A percentile compares a stretch with the other conserved stretches of the same genome.
Evolutionary conservation across 306 rosid species (phyloP).

Genomic region (Ammopiptanthus mongolicus): DNA sequence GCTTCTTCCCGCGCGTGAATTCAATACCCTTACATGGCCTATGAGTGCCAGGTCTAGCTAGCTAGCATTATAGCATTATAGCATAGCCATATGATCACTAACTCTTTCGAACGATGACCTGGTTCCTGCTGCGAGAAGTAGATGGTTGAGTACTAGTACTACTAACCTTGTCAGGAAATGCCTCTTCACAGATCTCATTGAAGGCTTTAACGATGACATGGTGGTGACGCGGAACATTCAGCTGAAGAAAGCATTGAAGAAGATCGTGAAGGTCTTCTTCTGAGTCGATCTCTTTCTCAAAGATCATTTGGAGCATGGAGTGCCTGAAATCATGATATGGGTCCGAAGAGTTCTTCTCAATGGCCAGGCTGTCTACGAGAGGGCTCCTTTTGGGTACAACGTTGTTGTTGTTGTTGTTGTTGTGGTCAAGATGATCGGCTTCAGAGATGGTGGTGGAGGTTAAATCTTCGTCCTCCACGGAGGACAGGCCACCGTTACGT

Average conservation of each 20-base stretch:
- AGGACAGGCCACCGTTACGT: conserved; percentile 6
- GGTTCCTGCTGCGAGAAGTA: not conserved
- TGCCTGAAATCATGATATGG: conserved; percentile 53
- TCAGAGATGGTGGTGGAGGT: conserved; percentile 35
- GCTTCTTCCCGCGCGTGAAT: conserved; percentile 4
- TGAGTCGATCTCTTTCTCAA: conserved; percentile 50
- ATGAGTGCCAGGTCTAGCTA: not conserved
- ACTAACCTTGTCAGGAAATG: conserved; percentile 23
- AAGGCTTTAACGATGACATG: conserved; percentile 37
- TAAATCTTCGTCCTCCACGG: conserved; percentile 27
- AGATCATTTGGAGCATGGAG: conserved; percentile 68
- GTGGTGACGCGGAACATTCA: conserved; percentile 39
- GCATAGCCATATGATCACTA: not conserved
- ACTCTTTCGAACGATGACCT: not conserved
- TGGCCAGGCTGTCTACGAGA: conserved; percentile 36
- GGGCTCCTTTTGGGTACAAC: conserved; percentile 13
- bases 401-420: not conserved
- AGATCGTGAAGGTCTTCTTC: conserved; percentile 49
- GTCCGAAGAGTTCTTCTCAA: conserved; percentile 53
- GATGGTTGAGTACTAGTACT: not conserved
- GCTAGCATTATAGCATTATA: too few relatives aligned
- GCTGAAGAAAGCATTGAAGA: conserved; percentile 47
- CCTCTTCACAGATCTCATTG: conserved; percentile 42
- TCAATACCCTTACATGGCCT: conserved; percentile 7
- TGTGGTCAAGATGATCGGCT: not conserved